These are phyloP conservation scores for Mycena citricolor DNA, from an alignment of 1,284 basidiomycete species.

Conservation along the genomic window DNA sequence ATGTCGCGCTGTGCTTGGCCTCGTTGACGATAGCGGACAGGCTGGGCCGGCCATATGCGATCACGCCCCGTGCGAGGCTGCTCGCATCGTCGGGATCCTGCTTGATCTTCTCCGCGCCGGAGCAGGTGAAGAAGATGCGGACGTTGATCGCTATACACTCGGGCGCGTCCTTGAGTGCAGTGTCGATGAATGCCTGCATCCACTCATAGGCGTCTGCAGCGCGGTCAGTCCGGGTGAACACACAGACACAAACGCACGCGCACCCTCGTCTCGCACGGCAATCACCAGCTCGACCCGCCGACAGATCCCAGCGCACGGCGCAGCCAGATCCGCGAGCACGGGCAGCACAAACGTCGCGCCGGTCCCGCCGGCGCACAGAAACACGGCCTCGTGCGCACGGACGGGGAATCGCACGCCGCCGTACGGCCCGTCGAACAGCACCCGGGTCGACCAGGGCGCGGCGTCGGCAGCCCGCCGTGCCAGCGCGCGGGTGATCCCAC, in stretches of 20 bases:
- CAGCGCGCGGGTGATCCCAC: slow-evolving; percentile 34
- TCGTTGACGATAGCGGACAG: slow-evolving; percentile 25
- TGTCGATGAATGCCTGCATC: slow-evolving; percentile 23
- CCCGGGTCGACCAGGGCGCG: slow-evolving; percentile 23
- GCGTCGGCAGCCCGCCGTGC: slow-evolving; percentile 21
- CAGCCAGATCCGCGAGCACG: slow-evolving; percentile 30
- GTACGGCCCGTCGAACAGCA: slow-evolving; percentile 43
- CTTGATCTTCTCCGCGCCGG: neutral
- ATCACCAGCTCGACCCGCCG: slow-evolving; percentile 28
- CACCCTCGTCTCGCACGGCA: slow-evolving; percentile 27
- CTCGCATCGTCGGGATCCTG: slow-evolving; percentile 3
- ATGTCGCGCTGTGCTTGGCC: slow-evolving; percentile 17
- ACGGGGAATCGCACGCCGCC: slow-evolving; percentile 35
- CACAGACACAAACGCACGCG: neutral
- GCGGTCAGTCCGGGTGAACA: neutral
- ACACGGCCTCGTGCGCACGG: slow-evolving; percentile 32
- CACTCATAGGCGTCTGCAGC: slow-evolving; percentile 26
- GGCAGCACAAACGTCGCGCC: slow-evolving; percentile 34
- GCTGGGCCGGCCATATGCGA: slow-evolving; percentile 22
- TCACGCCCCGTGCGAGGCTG: slow-evolving; percentile 1
- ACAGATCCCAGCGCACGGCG: slow-evolving; percentile 15
- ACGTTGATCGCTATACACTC: slow-evolving; percentile 9
- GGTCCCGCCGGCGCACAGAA: slow-evolving; percentile 40
- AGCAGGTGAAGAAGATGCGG: slow-evolving; percentile 19
- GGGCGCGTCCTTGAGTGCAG: slow-evolving; percentile 4